Evolutionary conservation across 2,329 filamentous ascomycete genomes (phyloP).

Genomic region (Colletotrichum somersetense): DNA sequence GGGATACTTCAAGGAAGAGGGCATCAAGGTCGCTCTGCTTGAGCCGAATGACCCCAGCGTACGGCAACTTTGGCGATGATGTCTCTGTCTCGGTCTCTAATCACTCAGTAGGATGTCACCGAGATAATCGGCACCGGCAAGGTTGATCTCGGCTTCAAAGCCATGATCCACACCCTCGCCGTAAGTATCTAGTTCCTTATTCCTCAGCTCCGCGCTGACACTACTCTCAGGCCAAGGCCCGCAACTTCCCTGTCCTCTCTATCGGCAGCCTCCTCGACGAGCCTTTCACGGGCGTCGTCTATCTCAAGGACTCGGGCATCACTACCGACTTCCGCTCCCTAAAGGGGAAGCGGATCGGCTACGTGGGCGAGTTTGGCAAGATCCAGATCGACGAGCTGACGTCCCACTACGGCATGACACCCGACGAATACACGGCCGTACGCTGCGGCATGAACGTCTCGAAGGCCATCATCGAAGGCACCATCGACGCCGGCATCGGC

Average conservation of each 20-base stretch:
- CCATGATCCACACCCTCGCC: conserved; percentile 86
- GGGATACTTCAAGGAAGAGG: conserved; percentile 81
- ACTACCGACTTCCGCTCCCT: conserved; percentile 80
- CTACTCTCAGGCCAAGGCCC: conserved; percentile 74
- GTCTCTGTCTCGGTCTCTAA: background rate
- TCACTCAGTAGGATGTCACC: conserved; percentile 73
- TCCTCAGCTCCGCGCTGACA: background rate
- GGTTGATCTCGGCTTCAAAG: conserved; percentile 84
- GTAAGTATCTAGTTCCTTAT: conserved; percentile 54
- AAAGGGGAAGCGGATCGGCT: conserved; percentile 82
- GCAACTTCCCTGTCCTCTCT: conserved; percentile 78
- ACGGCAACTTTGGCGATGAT: conserved; percentile 44
- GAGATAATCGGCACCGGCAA: conserved; percentile 84
- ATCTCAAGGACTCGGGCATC: conserved; percentile 80
- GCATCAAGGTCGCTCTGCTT: conserved; percentile 81
- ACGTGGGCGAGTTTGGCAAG: conserved; percentile 85
- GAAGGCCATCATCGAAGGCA: conserved; percentile 79
- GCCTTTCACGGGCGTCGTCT: conserved; percentile 83
- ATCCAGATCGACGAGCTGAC: conserved; percentile 88
- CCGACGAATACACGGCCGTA: conserved; percentile 79
- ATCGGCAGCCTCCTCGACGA: conserved; percentile 83
- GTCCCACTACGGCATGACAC: conserved; percentile 80
- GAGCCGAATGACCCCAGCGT: conserved; percentile 82
- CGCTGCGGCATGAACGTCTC: conserved; percentile 87
- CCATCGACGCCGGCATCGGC: conserved; percentile 80